Conservation (phyloP, 257 asterid species). For the Gentiana straminea region DNA sequence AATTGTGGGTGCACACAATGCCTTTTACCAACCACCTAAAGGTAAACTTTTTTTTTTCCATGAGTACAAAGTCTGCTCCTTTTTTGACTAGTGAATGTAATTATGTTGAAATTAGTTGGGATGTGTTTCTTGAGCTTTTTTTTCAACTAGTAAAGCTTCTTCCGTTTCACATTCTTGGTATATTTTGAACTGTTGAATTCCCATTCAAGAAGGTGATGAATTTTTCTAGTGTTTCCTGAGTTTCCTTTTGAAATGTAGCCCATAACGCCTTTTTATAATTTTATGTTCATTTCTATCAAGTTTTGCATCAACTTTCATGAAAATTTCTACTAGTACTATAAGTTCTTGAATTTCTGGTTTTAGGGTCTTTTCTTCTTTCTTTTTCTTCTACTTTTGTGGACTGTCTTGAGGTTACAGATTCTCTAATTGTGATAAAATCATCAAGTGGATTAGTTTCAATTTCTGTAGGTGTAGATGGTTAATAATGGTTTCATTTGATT, state of each 20-base stretch:
- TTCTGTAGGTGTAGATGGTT: too few relatives aligned
- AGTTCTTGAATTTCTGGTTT: neutral
- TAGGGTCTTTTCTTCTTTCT: neutral
- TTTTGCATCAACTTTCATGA: neutral
- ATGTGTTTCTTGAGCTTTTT: constrained; percentile 32
- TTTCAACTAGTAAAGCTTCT: constrained; percentile 13
- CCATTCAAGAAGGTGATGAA: constrained; percentile 24
- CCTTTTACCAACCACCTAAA: constrained; percentile 39
- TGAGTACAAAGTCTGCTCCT: constrained; percentile 10
- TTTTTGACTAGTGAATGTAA: constrained; percentile 20
- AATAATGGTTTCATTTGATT: constrained; percentile 8
- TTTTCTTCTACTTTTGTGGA: neutral
- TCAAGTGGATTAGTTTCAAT: too few relatives aligned
- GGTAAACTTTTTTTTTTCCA: constrained; percentile 25
- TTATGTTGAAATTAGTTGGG: constrained; percentile 25
- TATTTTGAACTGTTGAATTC: constrained; percentile 26
- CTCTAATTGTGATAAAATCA: neutral
- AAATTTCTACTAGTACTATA: neutral
- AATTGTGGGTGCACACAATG: constrained; percentile 23
- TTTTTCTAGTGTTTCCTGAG: constrained; percentile 7
- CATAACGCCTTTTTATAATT: constrained; percentile 5
- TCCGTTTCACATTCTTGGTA: too few relatives aligned
- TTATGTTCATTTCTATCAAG: neutral
- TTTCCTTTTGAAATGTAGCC: constrained; percentile 15
- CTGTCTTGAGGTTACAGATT: neutral